Evolutionary conservation across 805 yeast genomes (phyloP).

Genomic region (Saccharomycopsis fermentans): DNA sequence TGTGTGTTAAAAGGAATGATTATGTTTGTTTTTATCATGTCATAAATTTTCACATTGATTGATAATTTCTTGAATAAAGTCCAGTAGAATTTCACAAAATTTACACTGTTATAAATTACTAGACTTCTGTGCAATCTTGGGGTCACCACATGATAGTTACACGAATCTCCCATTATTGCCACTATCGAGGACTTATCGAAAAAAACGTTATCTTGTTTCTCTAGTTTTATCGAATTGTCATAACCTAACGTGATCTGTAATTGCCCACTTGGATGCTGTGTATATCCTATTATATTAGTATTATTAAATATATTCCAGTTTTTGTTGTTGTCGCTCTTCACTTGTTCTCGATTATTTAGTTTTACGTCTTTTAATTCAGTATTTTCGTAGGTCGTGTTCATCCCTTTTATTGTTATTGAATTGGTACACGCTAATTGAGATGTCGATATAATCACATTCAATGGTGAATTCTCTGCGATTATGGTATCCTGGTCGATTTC

Average conservation of each 20-base stretch:
- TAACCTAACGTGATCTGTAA: slow-evolving; percentile 1
- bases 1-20: neutral
- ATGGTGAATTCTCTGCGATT: neutral
- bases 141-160: neutral
- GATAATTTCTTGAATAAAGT: neutral
- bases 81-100: neutral
- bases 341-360: neutral
- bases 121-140: neutral
- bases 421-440: neutral
- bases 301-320: slow-evolving; percentile 5
- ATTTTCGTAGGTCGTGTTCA: neutral
- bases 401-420: neutral
- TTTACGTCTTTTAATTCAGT: neutral
- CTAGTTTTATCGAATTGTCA: neutral
- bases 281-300: slow-evolving; percentile 2
- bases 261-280: neutral
- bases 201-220: neutral
- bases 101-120: neutral
- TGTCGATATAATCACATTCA: neutral
- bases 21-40: neutral
- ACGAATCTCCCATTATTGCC: slow-evolving; percentile 1
- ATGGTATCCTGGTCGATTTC: neutral
- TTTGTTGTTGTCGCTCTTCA: neutral
- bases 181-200: slow-evolving; percentile 3
- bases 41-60: neutral